Base-by-base conservation (phyloP, 768 basidiomycete genomes). In the Artomyces pyxidatus region DNA sequence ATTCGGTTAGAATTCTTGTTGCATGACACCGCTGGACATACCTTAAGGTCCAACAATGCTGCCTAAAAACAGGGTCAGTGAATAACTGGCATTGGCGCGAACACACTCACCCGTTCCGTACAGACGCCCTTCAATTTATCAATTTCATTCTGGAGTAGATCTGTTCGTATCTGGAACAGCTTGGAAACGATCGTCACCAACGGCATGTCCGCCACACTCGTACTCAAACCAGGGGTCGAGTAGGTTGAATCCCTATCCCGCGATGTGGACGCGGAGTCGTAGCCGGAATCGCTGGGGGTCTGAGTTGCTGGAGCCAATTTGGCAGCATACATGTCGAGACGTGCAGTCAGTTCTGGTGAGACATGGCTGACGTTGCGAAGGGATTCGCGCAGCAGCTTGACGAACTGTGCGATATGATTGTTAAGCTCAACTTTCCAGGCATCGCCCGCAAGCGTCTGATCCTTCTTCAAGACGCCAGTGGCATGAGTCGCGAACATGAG, bases 351-450 rank as follows among this genome's bases (percentile, higher is more conserved):
- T 63, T 99, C 95, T 1, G 86, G 81, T 1, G 89, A 81, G 37
- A 89, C 87, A 59, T 88, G 85, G 62, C 77, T 82, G 49, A 88
- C 71, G 40, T 68, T 76, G 49, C 75, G 73, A 30, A 97, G 70
- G 54, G 81, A 86, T 52, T 96, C 92, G 30, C 86, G 74, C 16
- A 97, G 73, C 58, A 99, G 76, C 62, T 78, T 81, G 52, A 97
- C 81, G 63, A 99, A 98, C 47, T 82, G 74, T 1, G 83, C 83
- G 50, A 96, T 92, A 58, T 98, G 96, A 53, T 83, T 84, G 64
- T 96, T 94, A 38, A 97, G 76, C 63, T 94, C 90, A 40, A 81
- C 63, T 63, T 97, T 98, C 94, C 94, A 97, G 19, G 80, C 86
- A 42, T 96, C 93, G 21, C 81, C 86, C 14, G 76, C 76, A 1